Conservation (phyloP, 106 monocot genomes). For the Ottelia alismoides region DNA sequence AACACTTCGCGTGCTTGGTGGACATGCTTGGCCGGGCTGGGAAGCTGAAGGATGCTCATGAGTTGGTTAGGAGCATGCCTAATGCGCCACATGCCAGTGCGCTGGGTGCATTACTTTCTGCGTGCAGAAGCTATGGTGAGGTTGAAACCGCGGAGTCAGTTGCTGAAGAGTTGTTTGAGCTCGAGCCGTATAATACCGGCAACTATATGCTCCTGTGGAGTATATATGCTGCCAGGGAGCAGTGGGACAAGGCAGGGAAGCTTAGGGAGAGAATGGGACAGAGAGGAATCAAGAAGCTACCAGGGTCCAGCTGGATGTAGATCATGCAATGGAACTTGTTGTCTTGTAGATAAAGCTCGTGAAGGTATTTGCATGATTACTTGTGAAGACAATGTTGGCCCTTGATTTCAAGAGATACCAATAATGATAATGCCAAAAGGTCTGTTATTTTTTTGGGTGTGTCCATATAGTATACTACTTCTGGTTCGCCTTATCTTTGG, state of each 20-base stretch:
- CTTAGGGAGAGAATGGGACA: conserved; percentile 1
- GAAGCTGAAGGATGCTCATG: conserved; percentile 12
- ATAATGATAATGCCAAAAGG: too few relatives aligned
- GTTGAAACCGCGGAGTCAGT: conserved; percentile 13
- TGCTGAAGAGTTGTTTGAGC: conserved; percentile 12
- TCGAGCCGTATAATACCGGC: conserved; percentile 22
- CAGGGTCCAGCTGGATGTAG: conserved; percentile 7
- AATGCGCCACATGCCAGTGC: conserved; percentile 8
- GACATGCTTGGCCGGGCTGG: conserved; percentile 27
- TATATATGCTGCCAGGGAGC: conserved; percentile 10
- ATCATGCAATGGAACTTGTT: too few relatives aligned
- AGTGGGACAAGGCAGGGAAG: conserved; percentile 9
- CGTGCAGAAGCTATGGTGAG: conserved; percentile 14
- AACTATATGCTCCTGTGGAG: conserved; percentile 24
- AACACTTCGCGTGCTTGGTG: conserved; percentile 18
- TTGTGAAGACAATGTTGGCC: too few relatives aligned
- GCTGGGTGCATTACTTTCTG: conserved; percentile 16
- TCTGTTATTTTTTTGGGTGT: too few relatives aligned
- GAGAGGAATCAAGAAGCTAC: conserved; percentile 10
- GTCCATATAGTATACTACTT: too few relatives aligned
- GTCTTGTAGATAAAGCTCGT: too few relatives aligned
- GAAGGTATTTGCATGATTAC: too few relatives aligned
- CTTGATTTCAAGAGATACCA: too few relatives aligned
- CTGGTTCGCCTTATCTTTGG: too few relatives aligned
- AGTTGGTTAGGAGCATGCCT: conserved; percentile 7